Conservation (phyloP, 2,329 filamentous ascomycete genomes). For the Fusarium tanahbumbuense region DNA sequence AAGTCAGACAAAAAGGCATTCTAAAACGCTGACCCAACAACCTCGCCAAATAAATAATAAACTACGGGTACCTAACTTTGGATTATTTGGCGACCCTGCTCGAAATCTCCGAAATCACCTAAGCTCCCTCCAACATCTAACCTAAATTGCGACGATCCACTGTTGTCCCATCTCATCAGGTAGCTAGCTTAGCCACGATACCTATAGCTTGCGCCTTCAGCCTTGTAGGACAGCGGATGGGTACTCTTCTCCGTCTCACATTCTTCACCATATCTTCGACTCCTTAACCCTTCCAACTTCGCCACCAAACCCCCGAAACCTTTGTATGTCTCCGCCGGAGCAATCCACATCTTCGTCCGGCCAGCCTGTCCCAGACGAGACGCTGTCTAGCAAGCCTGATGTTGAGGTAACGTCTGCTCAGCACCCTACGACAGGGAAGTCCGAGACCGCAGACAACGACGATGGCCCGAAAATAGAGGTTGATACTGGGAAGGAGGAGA, state of each 20-base stretch:
- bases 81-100: background rate
- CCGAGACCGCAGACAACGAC: conserved; percentile 5
- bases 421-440: conserved; percentile 30
- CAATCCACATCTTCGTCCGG: conserved; percentile 44
- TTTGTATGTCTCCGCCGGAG: conserved; percentile 55
- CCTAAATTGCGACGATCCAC: background rate
- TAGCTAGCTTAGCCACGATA: conserved; percentile 29
- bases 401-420: conserved; percentile 44
- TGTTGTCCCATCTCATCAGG: conserved; percentile 7
- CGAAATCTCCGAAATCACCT: background rate
- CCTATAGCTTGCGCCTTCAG: conserved; percentile 31
- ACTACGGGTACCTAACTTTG: background rate
- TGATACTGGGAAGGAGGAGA: conserved; percentile 13
- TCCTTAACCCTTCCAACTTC: background rate
- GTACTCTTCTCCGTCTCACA: conserved; percentile 31
- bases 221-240: conserved; percentile 42
- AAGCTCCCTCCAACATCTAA: background rate
- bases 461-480: conserved; percentile 2
- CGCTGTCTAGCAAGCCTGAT: conserved; percentile 46
- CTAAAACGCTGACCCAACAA: conserved; percentile 35
- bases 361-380: conserved; percentile 47
- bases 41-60: conserved; percentile 18
- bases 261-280: conserved; percentile 22
- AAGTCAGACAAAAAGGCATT: conserved; percentile 7
- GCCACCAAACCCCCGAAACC: conserved; percentile 22